A percentile compares a stretch with the other conserved stretches of the same genome.
Evolutionary conservation across 179 eudicot species (phyloP).

Genomic region (Corrigiola litoralis): DNA sequence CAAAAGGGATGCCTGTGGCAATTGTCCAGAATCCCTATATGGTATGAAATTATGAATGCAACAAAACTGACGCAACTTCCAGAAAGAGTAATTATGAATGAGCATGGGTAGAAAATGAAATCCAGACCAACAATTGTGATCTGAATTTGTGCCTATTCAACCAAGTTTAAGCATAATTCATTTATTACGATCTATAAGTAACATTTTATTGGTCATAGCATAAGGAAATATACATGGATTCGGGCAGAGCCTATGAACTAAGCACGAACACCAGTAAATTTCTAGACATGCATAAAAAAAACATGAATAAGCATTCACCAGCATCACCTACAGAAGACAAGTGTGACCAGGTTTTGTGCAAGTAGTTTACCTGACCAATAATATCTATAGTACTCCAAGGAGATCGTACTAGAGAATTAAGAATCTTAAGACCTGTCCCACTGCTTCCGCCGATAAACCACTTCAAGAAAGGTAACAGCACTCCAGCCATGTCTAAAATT

Average conservation of each 20-base stretch:
- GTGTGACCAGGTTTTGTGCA: neutral
- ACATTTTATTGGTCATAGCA: neutral
- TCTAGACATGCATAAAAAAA: neutral
- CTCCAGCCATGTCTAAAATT: constrained; percentile 96
- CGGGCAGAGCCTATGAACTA: neutral
- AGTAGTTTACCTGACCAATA: constrained; percentile 64
- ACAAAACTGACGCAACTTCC: neutral
- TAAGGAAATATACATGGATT: neutral
- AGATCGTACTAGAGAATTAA: constrained; percentile 71
- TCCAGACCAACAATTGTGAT: neutral
- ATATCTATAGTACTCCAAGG: constrained; percentile 88
- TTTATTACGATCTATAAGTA: neutral
- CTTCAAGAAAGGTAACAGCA: constrained; percentile 78
- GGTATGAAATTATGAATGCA: too few relatives aligned
- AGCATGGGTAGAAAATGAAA: neutral
- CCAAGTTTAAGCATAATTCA: neutral
- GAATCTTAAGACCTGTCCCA: constrained; percentile 60
- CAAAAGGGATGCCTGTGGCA: neutral
- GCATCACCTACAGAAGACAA: too few relatives aligned
- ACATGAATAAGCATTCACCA: neutral
- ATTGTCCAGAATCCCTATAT: too few relatives aligned
- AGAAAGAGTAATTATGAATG: neutral
- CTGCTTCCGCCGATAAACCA: constrained; percentile 79
- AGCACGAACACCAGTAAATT: neutral
- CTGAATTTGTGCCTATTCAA: neutral